phyloP scores from a whole-genome alignment of 1,284 basidiomycete genomes.

The Peniophora sp. region DNA sequence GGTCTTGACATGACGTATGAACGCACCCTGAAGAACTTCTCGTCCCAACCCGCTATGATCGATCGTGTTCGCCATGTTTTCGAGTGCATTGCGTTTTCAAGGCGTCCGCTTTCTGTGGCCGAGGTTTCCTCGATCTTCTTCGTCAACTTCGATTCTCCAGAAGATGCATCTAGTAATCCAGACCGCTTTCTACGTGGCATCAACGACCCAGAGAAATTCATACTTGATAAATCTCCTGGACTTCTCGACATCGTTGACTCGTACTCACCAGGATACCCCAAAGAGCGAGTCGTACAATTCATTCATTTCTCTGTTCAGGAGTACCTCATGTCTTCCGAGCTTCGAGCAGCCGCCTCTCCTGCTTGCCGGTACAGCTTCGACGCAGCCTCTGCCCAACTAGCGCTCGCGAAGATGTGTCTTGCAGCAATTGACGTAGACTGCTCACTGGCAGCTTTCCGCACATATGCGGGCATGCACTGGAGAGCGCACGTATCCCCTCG shows the following conservation, averaged over 20 bases:
- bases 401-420: neutral
- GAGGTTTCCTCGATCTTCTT: neutral
- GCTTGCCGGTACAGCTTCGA: neutral
- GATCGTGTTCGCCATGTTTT: neutral
- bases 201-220: neutral
- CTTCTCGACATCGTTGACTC: neutral
- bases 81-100: neutral
- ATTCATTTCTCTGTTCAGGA: neutral
- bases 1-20: neutral
- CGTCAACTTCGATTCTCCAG: neutral
- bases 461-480: too few species aligned
- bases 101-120: neutral
- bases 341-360: neutral
- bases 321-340: neutral
- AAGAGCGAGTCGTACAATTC: neutral
- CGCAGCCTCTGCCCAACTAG: neutral
- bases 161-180: neutral
- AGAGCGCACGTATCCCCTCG: too few species aligned
- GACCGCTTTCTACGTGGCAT: neutral
- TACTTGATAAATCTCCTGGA: neutral
- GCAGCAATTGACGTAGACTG: too few species aligned
- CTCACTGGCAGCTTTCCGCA: too few species aligned
- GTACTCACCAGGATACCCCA: neutral
- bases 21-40: neutral
- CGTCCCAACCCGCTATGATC: neutral